These are phyloP conservation scores for Skeletonema grethae DNA, from an alignment of 108 stramenopile genomes.

Conservation along the genomic window DNA sequence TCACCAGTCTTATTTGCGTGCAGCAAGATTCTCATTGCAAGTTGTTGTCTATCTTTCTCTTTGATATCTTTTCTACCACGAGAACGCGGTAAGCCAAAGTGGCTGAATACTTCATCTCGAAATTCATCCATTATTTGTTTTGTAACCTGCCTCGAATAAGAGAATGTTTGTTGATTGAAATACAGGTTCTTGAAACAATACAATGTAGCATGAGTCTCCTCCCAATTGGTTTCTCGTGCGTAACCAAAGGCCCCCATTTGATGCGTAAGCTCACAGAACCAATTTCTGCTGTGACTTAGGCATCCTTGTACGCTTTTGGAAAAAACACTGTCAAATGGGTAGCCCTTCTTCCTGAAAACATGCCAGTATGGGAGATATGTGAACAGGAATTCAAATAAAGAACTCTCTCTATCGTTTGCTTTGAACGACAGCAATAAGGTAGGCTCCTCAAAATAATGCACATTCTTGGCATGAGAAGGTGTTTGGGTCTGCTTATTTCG, in stretches of 20 bases:
- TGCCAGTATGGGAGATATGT: constrained; percentile 45
- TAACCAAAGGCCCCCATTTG: constrained; percentile 45
- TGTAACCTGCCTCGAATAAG: constrained; percentile 21
- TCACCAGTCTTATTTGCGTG: constrained; percentile 32
- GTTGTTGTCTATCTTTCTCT: constrained; percentile 32
- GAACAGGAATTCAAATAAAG: constrained; percentile 35
- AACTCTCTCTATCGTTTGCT: constrained; percentile 24
- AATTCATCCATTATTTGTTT: constrained; percentile 35
- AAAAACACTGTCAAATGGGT: constrained; percentile 35
- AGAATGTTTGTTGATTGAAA: constrained; percentile 23
- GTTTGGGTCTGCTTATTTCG: constrained; percentile 15
- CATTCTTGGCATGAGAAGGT: constrained; percentile 20
- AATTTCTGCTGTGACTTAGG: constrained; percentile 29
- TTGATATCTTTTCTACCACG: constrained; percentile 21
- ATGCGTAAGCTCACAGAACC: constrained; percentile 45
- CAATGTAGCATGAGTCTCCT: constrained; percentile 27
- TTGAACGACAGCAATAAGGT: constrained; percentile 38
- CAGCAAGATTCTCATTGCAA: constrained; percentile 31
- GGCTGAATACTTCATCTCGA: constrained; percentile 35
- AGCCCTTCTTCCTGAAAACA: constrained; percentile 20
- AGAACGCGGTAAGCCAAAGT: constrained; percentile 36
- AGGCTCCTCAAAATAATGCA: constrained; percentile 41
- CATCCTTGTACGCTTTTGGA: constrained; percentile 37
- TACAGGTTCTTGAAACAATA: constrained; percentile 37
- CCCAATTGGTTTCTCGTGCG: constrained; percentile 38